Percentiles rank a stretch among this genome's conserved stretches.
Conservation (phyloP, 768 basidiomycete genomes). For the Rubroboletus pulcherrimus region DNA sequence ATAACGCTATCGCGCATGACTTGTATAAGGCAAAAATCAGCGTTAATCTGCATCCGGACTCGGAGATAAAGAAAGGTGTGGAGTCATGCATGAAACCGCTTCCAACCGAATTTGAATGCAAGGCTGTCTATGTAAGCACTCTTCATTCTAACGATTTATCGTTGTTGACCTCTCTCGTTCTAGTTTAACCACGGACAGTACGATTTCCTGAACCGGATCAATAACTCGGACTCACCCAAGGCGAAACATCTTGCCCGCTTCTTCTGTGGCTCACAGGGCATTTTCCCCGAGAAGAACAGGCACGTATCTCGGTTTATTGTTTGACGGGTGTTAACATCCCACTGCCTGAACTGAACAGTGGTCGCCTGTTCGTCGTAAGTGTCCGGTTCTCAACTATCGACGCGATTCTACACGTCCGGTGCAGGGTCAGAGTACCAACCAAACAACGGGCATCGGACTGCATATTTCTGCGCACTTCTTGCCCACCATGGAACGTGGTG, state of each 20-base stretch:
- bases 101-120: conserved; percentile 6
- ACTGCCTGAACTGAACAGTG: background rate
- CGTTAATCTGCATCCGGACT: background rate
- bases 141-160: background rate
- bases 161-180: background rate
- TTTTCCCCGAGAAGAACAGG: conserved; percentile 7
- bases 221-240: background rate
- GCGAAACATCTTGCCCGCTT: background rate
- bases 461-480: conserved; percentile 81
- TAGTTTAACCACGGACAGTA: conserved; percentile 5
- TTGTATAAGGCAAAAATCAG: conserved; percentile 6
- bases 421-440: conserved; percentile 86
- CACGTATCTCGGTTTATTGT: background rate
- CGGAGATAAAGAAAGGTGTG: conserved; percentile 9
- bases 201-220: background rate
- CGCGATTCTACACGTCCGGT: background rate
- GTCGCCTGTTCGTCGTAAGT: conserved; percentile 14
- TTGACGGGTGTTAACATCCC: background rate
- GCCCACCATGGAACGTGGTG: conserved; percentile 92
- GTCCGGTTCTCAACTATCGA: background rate
- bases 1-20: conserved; percentile 7
- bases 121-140: conserved; percentile 4
- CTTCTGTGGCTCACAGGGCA: conserved; percentile 1
- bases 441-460: conserved; percentile 74
- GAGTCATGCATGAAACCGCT: conserved; percentile 8